phyloP scores from a whole-genome alignment of 305 asterid genomes.

The Coffea humblotiana region DNA sequence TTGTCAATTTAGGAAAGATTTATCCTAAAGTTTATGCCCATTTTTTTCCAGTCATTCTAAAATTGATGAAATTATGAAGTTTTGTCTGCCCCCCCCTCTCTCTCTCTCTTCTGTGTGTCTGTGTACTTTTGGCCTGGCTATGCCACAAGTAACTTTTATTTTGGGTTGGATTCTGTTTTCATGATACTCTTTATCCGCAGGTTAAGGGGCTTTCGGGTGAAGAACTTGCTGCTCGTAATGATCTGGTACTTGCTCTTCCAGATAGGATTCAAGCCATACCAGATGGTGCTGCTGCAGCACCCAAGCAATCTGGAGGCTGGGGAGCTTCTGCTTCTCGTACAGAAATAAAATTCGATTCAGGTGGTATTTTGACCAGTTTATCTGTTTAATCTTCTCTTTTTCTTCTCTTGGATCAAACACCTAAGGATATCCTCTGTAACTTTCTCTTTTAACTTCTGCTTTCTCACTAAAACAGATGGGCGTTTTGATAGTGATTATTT shows the following conservation, averaged over 20 bases:
- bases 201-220: constrained; percentile 81
- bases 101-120: neutral
- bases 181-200: constrained; percentile 33
- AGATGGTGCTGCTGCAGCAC: constrained; percentile 79
- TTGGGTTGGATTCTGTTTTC: neutral
- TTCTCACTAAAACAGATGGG: constrained; percentile 57
- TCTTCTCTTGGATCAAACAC: neutral
- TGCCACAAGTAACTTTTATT: neutral
- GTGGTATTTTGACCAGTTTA: constrained; percentile 35
- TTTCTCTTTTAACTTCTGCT: constrained; percentile 2
- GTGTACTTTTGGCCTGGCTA: neutral
- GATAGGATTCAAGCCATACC: constrained; percentile 86
- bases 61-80: neutral
- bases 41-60: neutral
- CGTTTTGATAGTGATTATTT: constrained; percentile 81
- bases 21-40: neutral
- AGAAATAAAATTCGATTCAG: constrained; percentile 88
- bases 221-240: constrained; percentile 79
- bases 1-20: too few relatives aligned
- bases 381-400: neutral
- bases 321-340: constrained; percentile 79
- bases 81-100: neutral
- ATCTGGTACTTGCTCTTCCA: constrained; percentile 80
- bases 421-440: neutral
- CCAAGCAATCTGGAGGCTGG: constrained; percentile 83